Evolutionary conservation across 106 monocot genomes (phyloP).

Genomic region (Alisma plantagoaquatica): DNA sequence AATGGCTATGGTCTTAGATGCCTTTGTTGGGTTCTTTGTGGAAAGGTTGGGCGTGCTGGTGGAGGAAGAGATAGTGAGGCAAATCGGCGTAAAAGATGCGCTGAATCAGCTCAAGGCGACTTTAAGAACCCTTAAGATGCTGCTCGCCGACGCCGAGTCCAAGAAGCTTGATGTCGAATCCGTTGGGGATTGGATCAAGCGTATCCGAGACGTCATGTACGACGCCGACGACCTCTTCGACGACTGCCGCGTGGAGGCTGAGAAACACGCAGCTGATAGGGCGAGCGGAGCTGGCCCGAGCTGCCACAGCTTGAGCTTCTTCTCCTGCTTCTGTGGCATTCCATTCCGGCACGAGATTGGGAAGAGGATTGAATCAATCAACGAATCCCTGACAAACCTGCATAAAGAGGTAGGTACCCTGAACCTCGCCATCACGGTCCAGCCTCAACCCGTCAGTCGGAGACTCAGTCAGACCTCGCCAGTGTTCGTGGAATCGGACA

Average conservation of each 20-base stretch:
- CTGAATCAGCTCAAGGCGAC: constrained; percentile 9
- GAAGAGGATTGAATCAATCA: not conserved
- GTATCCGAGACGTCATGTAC: constrained; percentile 14
- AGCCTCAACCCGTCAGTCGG: not conserved
- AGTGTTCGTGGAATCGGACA: not conserved
- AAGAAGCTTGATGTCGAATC: not conserved
- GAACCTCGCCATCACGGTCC: not conserved
- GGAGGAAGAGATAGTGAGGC: constrained; percentile 1
- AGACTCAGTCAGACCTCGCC: constrained; percentile 4
- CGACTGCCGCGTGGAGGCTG: not conserved
- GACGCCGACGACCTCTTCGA: constrained; percentile 15
- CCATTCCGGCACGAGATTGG: constrained; percentile 2
- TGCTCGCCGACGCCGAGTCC: constrained; percentile 11
- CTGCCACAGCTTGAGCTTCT: no score
- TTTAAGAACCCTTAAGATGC: not conserved
- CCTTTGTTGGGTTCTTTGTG: not conserved
- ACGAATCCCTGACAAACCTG: not conserved
- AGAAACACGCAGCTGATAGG: not conserved
- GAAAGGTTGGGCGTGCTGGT: not conserved
- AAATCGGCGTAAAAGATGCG: constrained; percentile 6
- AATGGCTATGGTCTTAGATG: constrained; percentile 10
- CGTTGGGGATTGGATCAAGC: not conserved
- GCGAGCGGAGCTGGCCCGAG: no score
- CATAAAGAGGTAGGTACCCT: not conserved
- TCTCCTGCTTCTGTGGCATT: not conserved